These are phyloP conservation scores for Orbilia ellipsospora DNA, from an alignment of 2,329 filamentous ascomycete genomes.

Conservation along the genomic window DNA sequence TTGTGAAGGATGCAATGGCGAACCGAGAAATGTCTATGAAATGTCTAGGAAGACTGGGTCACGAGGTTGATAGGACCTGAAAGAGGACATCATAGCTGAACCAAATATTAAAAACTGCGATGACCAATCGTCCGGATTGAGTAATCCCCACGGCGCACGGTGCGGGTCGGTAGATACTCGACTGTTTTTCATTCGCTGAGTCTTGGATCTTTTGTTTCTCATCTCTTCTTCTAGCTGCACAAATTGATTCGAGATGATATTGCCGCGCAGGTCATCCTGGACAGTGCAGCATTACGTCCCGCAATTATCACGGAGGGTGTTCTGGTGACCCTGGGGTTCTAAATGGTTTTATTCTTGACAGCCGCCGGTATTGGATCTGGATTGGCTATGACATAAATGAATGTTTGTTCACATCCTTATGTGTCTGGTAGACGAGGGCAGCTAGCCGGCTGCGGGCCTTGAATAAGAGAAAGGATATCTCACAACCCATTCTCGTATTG, in stretches of 20 bases:
- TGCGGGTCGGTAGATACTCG: slow-evolving; percentile 39
- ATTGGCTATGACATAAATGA: too few relatives aligned
- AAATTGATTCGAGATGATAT: slow-evolving; percentile 25
- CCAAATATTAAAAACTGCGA: slow-evolving; percentile 21
- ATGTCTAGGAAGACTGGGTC: slow-evolving; percentile 34
- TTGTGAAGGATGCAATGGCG: slow-evolving; percentile 8
- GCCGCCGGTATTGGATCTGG: not conserved
- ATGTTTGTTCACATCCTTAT: too few relatives aligned
- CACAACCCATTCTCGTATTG: too few relatives aligned
- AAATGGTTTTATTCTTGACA: not conserved
- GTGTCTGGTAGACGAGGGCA: too few relatives aligned
- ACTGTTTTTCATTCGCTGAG: slow-evolving; percentile 33
- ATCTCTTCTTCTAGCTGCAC: slow-evolving; percentile 3
- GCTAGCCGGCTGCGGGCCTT: too few relatives aligned
- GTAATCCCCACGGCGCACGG: slow-evolving; percentile 35
- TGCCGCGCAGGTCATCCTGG: slow-evolving; percentile 41
- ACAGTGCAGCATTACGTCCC: slow-evolving; percentile 40
- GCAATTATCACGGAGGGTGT: slow-evolving; percentile 47
- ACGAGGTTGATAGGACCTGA: slow-evolving; percentile 33
- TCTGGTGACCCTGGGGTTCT: slow-evolving; percentile 49
- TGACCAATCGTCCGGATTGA: slow-evolving; percentile 33
- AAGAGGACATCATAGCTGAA: slow-evolving; percentile 14
- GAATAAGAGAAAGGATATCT: too few relatives aligned
- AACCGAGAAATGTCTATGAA: slow-evolving; percentile 1
- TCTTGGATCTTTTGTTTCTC: slow-evolving; percentile 11